Percentiles rank a stretch among this genome's conserved stretches.
These are phyloP conservation scores for Cercospora sp. DNA, from an alignment of 2,329 filamentous ascomycete genomes.

Conservation along the genomic window DNA sequence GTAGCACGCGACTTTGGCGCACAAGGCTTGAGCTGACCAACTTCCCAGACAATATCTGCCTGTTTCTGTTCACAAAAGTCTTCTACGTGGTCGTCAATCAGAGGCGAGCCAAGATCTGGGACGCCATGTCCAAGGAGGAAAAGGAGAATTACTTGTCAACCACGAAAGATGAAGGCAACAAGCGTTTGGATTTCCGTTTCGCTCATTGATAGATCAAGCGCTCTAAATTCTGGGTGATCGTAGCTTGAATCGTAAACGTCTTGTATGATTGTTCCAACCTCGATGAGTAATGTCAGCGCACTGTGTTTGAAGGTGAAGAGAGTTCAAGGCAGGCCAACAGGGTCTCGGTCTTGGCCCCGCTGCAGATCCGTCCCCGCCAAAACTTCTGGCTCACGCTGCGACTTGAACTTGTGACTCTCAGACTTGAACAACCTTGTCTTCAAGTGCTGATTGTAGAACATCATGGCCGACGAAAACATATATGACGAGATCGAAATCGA, in stretches of 20 bases:
- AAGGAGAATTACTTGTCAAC: conserved; percentile 51
- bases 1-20: background rate
- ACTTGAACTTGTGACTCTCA: background rate
- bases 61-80: conserved; percentile 54
- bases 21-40: background rate
- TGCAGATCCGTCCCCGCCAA: background rate
- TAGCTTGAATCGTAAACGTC: background rate
- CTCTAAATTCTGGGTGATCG: background rate
- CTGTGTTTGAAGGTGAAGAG: background rate
- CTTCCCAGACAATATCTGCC: conserved; percentile 48
- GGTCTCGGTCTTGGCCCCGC: background rate
- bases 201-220: conserved; percentile 19
- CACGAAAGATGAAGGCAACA: conserved; percentile 43
- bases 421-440: background rate
- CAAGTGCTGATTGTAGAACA: background rate
- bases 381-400: background rate
- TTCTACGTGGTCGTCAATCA: conserved; percentile 57
- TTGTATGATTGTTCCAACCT: background rate
- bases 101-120: conserved; percentile 46
- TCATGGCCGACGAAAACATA: conserved; percentile 51
- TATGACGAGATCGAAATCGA: conserved; percentile 99
- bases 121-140: conserved; percentile 51
- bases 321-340: background rate
- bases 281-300: background rate
- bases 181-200: conserved; percentile 45